Evolutionary conservation across 768 basidiomycete genomes (phyloP).

Genomic region (Leccinum incarnatum): DNA sequence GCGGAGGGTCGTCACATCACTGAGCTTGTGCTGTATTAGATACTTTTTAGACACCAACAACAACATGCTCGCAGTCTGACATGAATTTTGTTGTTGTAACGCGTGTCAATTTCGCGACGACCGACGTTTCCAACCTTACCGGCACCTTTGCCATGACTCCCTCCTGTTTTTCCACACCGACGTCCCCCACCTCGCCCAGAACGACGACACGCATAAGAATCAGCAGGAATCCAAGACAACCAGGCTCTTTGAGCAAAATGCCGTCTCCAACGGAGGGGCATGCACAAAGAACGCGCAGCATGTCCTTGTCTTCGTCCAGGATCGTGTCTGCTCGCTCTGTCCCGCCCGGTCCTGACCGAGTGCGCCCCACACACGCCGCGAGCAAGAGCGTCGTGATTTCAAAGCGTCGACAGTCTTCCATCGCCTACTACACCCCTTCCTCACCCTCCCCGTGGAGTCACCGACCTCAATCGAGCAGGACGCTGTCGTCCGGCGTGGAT

Average conservation of each 20-base stretch:
- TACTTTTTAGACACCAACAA: constrained; percentile 1
- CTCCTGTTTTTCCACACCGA: constrained; percentile 18
- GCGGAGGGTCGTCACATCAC: constrained; percentile 40
- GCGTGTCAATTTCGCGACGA: background rate
- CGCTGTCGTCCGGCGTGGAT: constrained; percentile 3
- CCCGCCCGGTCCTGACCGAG: background rate
- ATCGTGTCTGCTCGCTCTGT: background rate
- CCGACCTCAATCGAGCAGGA: constrained; percentile 1
- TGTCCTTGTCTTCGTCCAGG: constrained; percentile 6
- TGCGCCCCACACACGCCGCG: background rate
- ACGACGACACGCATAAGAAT: constrained; percentile 12
- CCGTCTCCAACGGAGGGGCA: background rate
- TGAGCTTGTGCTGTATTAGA: constrained; percentile 12
- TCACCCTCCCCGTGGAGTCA: constrained; percentile 27
- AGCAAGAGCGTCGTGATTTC: background rate
- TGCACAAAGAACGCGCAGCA: background rate
- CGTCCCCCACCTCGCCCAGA: constrained; percentile 16
- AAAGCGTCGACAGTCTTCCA: constrained; percentile 29
- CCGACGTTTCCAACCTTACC: background rate
- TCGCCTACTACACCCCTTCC: constrained; percentile 27
- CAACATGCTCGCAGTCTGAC: background rate
- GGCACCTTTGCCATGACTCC: background rate
- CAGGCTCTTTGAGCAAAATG: background rate
- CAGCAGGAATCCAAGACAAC: constrained; percentile 14
- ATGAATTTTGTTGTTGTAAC: background rate